Evolutionary conservation across 495 filamentous ascomycete genomes (phyloP).

Genomic region (Monascus purpureus): DNA sequence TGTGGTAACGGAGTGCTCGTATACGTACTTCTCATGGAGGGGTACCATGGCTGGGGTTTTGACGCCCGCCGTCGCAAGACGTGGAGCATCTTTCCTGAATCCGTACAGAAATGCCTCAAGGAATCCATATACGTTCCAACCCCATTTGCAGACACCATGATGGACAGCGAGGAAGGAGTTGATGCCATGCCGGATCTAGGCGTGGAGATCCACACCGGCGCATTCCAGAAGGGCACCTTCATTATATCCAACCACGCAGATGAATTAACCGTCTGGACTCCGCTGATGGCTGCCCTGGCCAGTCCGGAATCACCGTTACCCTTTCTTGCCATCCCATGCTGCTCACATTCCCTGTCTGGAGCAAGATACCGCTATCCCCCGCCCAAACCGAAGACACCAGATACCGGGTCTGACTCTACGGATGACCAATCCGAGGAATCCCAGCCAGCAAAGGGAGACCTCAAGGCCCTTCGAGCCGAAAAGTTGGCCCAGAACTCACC

Average conservation of each 20-base stretch:
- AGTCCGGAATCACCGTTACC: constrained; percentile 37
- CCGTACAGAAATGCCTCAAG: constrained; percentile 40
- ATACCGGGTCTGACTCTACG: not conserved
- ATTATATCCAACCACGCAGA: constrained; percentile 96
- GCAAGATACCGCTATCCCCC: constrained; percentile 54
- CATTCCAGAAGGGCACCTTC: constrained; percentile 65
- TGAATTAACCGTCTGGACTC: constrained; percentile 91
- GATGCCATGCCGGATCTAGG: constrained; percentile 7
- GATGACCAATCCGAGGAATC: constrained; percentile 6
- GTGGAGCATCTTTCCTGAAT: constrained; percentile 57
- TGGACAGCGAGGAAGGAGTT: not conserved
- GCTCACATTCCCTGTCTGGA: constrained; percentile 76
- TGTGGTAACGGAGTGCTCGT: constrained; percentile 94
- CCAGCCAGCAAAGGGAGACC: constrained; percentile 23
- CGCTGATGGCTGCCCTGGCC: constrained; percentile 65
- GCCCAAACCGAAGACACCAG: constrained; percentile 8
- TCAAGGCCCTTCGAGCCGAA: constrained; percentile 25
- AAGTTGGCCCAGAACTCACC: constrained; percentile 21
- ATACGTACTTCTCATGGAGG: constrained; percentile 67
- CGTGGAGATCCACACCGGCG: constrained; percentile 46
- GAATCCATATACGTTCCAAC: constrained; percentile 65
- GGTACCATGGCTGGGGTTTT: constrained; percentile 78
- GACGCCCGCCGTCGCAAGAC: constrained; percentile 74
- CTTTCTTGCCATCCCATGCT: constrained; percentile 89
- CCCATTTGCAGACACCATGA: constrained; percentile 24